Evolutionary conservation across 495 filamentous ascomycete species (phyloP).

Genomic region (Monascus purpureus): DNA sequence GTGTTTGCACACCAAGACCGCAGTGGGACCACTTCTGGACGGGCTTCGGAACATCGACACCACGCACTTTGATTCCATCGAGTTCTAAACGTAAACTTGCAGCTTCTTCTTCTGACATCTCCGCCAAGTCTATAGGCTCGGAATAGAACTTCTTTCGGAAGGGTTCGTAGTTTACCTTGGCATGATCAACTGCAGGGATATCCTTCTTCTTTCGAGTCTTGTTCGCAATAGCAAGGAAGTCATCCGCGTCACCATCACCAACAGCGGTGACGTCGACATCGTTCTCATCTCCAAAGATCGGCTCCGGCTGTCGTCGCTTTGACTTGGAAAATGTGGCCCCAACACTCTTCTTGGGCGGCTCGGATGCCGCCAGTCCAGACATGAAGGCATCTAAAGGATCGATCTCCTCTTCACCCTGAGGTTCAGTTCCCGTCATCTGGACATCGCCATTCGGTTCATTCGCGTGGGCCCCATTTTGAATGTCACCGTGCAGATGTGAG

Average conservation of each 20-base stretch:
- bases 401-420: conserved; percentile 52
- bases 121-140: conserved; percentile 68
- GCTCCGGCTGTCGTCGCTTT: conserved; percentile 52
- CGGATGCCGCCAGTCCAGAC: conserved; percentile 55
- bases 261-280: conserved; percentile 63
- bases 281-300: conserved; percentile 76
- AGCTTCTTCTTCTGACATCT: conserved; percentile 78
- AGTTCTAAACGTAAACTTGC: conserved; percentile 71
- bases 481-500: conserved; percentile 21
- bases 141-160: conserved; percentile 92
- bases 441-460: conserved; percentile 5
- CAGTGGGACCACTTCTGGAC: conserved; percentile 96
- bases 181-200: conserved; percentile 71
- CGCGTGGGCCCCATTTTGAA: conserved; percentile 18
- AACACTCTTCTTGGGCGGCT: conserved; percentile 23
- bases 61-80: conserved; percentile 87
- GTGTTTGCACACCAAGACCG: conserved; percentile 68
- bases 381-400: conserved; percentile 97
- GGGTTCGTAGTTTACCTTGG: conserved; percentile 67
- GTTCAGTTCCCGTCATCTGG: conserved; percentile 22
- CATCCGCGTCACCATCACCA: conserved; percentile 56
- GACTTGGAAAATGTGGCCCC: conserved; percentile 30
- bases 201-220: conserved; percentile 95
- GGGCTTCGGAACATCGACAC: conserved; percentile 77
- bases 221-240: conserved; percentile 73